Percentiles rank a stretch among this genome's conserved stretches.
Conservation (phyloP, 139 green algal species). For the Chlorella sp. region DNA sequence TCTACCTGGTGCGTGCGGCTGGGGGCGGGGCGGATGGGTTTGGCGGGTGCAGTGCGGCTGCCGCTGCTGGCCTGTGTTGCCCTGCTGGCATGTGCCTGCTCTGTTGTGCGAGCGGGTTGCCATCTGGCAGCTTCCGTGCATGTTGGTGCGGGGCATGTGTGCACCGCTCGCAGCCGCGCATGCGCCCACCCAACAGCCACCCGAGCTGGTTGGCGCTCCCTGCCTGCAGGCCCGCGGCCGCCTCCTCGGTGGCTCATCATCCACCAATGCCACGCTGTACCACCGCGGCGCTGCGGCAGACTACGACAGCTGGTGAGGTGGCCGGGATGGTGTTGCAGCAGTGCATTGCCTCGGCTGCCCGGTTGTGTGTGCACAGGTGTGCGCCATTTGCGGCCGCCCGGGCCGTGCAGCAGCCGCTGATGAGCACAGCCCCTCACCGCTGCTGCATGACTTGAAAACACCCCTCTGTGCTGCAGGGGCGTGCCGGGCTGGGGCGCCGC, state of each 20-base stretch:
- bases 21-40: not conserved
- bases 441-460: too few species aligned
- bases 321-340: too few species aligned
- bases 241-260: constrained; percentile 82
- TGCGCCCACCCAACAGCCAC: not conserved
- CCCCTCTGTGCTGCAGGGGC: constrained; percentile 30
- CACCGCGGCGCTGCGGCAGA: constrained; percentile 75
- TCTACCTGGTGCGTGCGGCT: constrained; percentile 69
- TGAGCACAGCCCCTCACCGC: too few species aligned
- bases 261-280: constrained; percentile 94
- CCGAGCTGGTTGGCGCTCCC: not conserved
- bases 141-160: not conserved
- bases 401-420: too few species aligned
- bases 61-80: not conserved
- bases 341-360: too few species aligned
- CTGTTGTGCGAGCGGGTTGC: not conserved
- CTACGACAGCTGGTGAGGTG: constrained; percentile 78
- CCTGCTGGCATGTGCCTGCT: too few species aligned
- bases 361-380: too few species aligned
- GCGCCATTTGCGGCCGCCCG: too few species aligned
- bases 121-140: not conserved
- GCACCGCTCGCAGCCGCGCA: not conserved
- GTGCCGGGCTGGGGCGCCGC: constrained; percentile 74
- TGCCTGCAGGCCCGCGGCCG: constrained; percentile 68
- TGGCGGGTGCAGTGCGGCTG: not conserved